Conservation (phyloP, 148 eudicot species). For the Cornus suecica region DNA sequence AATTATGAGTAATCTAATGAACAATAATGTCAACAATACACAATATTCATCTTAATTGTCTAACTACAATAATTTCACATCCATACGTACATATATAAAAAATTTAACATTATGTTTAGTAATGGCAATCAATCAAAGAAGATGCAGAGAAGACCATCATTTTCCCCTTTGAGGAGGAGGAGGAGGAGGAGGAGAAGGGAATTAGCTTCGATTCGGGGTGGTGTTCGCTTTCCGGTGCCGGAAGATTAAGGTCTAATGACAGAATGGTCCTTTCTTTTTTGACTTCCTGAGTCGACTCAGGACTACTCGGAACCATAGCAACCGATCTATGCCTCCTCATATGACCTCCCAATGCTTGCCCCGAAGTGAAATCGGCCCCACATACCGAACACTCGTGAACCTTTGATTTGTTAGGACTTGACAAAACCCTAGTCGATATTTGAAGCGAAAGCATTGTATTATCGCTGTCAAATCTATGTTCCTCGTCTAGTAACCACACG, state of each 20-base stretch:
- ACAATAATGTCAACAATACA: neutral
- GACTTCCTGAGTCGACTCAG: slow-evolving; percentile 8
- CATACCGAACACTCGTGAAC: slow-evolving; percentile 57
- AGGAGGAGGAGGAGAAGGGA: slow-evolving; percentile 34
- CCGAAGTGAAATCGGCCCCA: slow-evolving; percentile 50
- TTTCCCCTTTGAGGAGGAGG: slow-evolving; percentile 44
- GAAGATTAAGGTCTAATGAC: slow-evolving; percentile 66
- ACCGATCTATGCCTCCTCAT: slow-evolving; percentile 57
- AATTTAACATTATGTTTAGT: slow-evolving; percentile 14
- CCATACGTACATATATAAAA: neutral
- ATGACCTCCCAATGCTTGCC: slow-evolving; percentile 64
- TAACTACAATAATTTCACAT: neutral
- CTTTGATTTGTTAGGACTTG: slow-evolving; percentile 21
- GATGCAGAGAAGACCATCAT: slow-evolving; percentile 58
- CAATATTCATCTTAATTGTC: slow-evolving; percentile 1
- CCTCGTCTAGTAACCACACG: neutral
- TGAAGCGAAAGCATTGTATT: slow-evolving; percentile 37
- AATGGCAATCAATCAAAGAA: slow-evolving; percentile 69
- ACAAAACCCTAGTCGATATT: slow-evolving; percentile 12
- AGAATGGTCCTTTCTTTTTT: slow-evolving; percentile 26
- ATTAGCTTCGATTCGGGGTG: slow-evolving; percentile 35
- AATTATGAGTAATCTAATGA: neutral
- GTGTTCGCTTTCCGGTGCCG: slow-evolving; percentile 50
- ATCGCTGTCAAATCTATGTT: neutral
- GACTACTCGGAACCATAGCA: neutral